These are phyloP conservation scores for Macaranga tanarius DNA, from an alignment of 441 rosid genomes.

Conservation along the genomic window DNA sequence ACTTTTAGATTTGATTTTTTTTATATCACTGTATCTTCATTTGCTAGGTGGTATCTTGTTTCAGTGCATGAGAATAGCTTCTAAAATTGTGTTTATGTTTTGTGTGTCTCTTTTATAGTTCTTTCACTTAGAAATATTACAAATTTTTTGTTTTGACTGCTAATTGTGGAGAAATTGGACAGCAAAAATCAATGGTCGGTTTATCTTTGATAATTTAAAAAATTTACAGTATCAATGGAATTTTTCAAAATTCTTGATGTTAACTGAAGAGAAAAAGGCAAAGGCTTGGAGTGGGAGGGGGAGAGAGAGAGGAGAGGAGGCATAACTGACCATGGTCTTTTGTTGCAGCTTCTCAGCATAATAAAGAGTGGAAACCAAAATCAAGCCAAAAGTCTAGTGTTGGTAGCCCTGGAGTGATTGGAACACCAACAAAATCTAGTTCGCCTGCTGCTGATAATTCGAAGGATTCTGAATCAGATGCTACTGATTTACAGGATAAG, in stretches of 20 bases:
- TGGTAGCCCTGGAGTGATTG: constrained; percentile 62
- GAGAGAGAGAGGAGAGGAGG: background rate
- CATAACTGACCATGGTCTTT: constrained; percentile 17
- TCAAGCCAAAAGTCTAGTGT: constrained; percentile 55
- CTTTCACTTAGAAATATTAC: background rate
- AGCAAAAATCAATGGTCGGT: background rate
- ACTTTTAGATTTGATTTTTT: too few relatives aligned
- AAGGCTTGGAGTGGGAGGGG: background rate
- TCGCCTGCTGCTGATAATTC: constrained; percentile 45
- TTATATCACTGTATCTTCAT: background rate
- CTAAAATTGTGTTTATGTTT: background rate
- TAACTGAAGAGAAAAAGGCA: too few relatives aligned
- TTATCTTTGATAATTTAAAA: background rate
- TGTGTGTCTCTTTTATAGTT: background rate
- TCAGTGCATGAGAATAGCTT: background rate
- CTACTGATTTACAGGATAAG: constrained; percentile 54
- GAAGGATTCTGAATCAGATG: constrained; percentile 45
- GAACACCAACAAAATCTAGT: constrained; percentile 56
- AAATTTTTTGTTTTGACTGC: background rate
- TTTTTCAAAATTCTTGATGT: background rate
- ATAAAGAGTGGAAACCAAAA: constrained; percentile 93
- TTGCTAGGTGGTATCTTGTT: background rate
- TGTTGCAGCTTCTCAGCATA: constrained; percentile 60
- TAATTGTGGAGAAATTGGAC: background rate
- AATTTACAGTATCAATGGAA: background rate